Conservation (phyloP, 371 early-diverging fungal species). For the Lichtheimia corymbifera region DNA sequence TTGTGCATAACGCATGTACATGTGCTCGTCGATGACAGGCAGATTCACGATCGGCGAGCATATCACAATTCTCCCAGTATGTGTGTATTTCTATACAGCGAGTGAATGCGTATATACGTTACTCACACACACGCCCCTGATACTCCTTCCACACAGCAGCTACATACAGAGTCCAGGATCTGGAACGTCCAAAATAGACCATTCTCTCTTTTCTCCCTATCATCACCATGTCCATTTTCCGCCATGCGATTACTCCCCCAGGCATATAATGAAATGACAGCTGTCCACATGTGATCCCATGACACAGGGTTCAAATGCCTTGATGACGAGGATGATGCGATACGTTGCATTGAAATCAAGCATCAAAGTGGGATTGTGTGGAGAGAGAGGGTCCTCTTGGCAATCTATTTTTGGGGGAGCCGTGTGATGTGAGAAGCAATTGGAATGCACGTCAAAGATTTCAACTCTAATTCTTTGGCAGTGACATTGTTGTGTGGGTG, state of each 20-base stretch:
- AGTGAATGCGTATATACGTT: neutral
- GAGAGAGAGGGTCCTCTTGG: neutral
- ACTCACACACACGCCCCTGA: neutral
- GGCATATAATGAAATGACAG: neutral
- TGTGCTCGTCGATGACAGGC: constrained; percentile 6
- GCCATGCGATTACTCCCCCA: neutral
- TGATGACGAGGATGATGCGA: neutral
- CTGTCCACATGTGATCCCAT: too few species aligned
- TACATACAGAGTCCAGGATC: constrained; percentile 5
- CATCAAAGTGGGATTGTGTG: neutral
- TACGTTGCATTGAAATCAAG: neutral
- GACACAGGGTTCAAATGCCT: neutral
- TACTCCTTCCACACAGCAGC: too few species aligned
- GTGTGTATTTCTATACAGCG: constrained; percentile 1
- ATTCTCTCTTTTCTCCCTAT: neutral
- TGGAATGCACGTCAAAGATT: constrained; percentile 9
- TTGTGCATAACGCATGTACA: constrained; percentile 18
- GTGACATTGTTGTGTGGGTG: too few species aligned
- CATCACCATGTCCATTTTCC: neutral
- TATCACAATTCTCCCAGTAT: neutral
- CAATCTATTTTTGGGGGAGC: constrained; percentile 9
- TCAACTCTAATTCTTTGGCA: constrained; percentile 1
- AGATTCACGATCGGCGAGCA: constrained; percentile 1
- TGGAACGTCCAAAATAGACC: constrained; percentile 12
- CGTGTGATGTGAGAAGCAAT: neutral